A percentile compares a stretch with the other conserved stretches of the same genome.
Conservation (phyloP, 768 basidiomycete genomes). For the Mycena rosella region DNA sequence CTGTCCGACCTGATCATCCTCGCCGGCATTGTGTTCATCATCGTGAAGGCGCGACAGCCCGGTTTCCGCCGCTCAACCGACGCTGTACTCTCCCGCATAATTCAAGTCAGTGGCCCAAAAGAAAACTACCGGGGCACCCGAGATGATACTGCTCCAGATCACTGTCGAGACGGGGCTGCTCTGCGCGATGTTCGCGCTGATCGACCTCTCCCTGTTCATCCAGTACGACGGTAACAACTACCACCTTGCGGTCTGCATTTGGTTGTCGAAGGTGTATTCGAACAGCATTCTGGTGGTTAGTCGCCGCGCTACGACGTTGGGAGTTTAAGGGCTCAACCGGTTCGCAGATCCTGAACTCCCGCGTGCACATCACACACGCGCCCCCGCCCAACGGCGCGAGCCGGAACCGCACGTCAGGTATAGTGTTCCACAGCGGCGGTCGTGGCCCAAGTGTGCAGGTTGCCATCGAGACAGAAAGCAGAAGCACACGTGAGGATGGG, state of each 20-base stretch:
- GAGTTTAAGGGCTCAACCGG: not conserved
- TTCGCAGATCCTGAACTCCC: slow-evolving; percentile 23
- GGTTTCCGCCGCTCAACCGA: slow-evolving; percentile 26
- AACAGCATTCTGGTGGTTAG: slow-evolving; percentile 29
- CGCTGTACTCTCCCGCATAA: slow-evolving; percentile 13
- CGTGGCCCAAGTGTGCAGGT: not conserved
- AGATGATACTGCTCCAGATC: no score
- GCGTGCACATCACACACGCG: slow-evolving; percentile 8
- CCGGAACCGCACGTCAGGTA: not conserved
- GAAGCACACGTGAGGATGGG: no score
- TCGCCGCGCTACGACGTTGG: not conserved
- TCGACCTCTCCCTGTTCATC: slow-evolving; percentile 38
- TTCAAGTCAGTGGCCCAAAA: not conserved
- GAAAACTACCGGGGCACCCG: slow-evolving; percentile 29
- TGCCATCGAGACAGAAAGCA: not conserved
- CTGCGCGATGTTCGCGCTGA: slow-evolving; percentile 37
- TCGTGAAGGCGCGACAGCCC: slow-evolving; percentile 23
- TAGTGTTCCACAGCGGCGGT: not conserved
- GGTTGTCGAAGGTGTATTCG: slow-evolving; percentile 41
- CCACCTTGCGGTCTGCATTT: slow-evolving; percentile 36
- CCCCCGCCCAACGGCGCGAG: not conserved
- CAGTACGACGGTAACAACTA: slow-evolving; percentile 34
- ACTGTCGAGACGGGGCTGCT: slow-evolving; percentile 35
- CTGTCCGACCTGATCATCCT: not conserved
- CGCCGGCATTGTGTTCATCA: not conserved